Evolutionary conservation across 2,329 filamentous ascomycete species (phyloP), one percentile per base, ranked within the genome.

Genomic region (Botrytis paeoniae): DNA sequence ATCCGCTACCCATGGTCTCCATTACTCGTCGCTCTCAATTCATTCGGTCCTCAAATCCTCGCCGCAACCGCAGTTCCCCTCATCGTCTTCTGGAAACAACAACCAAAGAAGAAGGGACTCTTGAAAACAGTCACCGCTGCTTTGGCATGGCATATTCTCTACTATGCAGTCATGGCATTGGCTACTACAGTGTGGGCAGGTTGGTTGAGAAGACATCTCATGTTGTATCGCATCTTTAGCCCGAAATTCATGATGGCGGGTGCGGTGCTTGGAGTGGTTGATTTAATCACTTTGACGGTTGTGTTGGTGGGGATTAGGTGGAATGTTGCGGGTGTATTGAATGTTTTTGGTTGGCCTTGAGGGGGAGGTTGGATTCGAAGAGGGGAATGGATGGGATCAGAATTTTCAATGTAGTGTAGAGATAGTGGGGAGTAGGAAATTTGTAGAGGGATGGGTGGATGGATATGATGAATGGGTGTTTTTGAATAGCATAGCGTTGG

Each of bases 201-300:
- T 1, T 91, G 94, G 84, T 83, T 99, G 79, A 87, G 96, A 71
- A 87, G 96, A 69, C 96, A 99, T 84, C 86, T 99, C 75, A 99
- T 99, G 96, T 87, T 99, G 43, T 99, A 96, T 83, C 88, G 96
- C 60, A 94, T 99, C 61, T 99, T 99, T 80, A 91, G 88, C 83
- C 96, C 96, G 64, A 85, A 95, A 41, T 99, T 95, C 84, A 93
- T 99, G 92, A 88, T 93, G 81, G 94, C 92, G 0, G 91, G 90
- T 0, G 83, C 88, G 5, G 87, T 92, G 68, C 81, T 98, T 73
- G 79, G 95, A 25, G 86, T 95, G 39, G 90, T 97, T 16, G 95
- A 98, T 80, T 76, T 97, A 6, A 86, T 96, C 3, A 87, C 88
- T 1, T 86, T 96, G 12, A 75, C 91, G 22, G 86, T 97, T 25